These are phyloP conservation scores for Sarocladium kiliense DNA, from an alignment of 2,329 filamentous ascomycete species.

Conservation along the genomic window DNA sequence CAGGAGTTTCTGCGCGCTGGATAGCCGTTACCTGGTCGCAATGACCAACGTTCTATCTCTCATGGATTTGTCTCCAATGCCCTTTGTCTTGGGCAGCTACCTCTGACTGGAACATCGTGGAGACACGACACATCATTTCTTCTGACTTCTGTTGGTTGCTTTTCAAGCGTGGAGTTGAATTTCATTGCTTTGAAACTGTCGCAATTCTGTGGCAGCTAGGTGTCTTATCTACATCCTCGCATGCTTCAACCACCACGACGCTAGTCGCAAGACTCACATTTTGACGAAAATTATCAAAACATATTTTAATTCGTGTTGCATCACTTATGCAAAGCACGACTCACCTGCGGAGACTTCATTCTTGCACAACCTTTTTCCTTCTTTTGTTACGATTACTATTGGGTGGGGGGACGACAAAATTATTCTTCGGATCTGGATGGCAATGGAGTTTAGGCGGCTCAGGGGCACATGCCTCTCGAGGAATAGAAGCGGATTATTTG, in stretches of 20 bases:
- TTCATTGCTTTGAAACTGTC: background rate
- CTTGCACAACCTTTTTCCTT: background rate
- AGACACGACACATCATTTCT: too few species aligned
- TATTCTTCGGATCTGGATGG: background rate
- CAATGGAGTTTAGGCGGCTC: background rate
- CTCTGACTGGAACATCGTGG: too few species aligned
- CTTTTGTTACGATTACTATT: conserved; percentile 2
- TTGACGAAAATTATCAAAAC: conserved; percentile 1
- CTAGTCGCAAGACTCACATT: background rate
- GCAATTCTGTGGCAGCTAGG: background rate
- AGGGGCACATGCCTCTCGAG: background rate
- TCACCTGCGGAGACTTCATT: background rate
- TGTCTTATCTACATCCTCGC: background rate
- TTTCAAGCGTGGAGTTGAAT: conserved; percentile 1
- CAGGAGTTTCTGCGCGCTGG: too few species aligned
- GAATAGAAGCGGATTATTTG: background rate
- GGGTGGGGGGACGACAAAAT: background rate
- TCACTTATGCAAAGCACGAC: background rate
- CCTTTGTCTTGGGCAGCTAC: too few species aligned
- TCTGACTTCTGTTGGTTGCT: too few species aligned
- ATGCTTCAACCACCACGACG: background rate
- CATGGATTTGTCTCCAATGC: too few species aligned
- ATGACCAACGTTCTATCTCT: too few species aligned
- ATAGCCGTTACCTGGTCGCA: too few species aligned
- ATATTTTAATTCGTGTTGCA: conserved; percentile 3